A percentile compares a stretch with the other conserved stretches of the same genome.
phyloP scores from a whole-genome alignment of 768 basidiomycete species.

The Tylopilus felleus region DNA sequence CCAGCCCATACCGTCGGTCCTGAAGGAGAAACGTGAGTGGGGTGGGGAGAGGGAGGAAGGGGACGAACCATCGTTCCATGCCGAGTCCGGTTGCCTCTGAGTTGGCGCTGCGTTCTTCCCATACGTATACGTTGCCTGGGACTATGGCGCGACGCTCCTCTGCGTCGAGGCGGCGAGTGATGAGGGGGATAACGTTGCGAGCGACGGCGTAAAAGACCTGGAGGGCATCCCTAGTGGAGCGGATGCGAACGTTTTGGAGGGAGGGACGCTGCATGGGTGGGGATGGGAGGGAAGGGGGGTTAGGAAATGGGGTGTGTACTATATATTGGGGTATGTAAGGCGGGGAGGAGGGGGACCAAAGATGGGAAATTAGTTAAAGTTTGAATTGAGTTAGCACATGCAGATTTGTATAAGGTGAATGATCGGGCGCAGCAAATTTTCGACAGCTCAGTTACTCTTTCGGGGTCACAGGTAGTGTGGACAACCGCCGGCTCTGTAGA shows the following conservation, averaged over 20 bases:
- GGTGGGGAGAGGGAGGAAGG: background rate
- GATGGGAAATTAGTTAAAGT: constrained; percentile 48
- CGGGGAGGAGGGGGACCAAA: constrained; percentile 21
- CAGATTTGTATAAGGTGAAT: too few relatives aligned
- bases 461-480: background rate
- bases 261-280: constrained; percentile 70
- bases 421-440: constrained; percentile 20
- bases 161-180: constrained; percentile 77
- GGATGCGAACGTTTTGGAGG: constrained; percentile 69
- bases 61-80: constrained; percentile 74
- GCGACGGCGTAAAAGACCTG: constrained; percentile 80
- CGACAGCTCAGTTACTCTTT: background rate
- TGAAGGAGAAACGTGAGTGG: constrained; percentile 11
- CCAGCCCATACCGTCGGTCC: constrained; percentile 77
- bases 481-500: background rate
- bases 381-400: constrained; percentile 52
- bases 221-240: constrained; percentile 76
- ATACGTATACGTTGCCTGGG: constrained; percentile 81
- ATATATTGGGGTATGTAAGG: constrained; percentile 34
- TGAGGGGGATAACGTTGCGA: constrained; percentile 62
- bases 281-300: constrained; percentile 26
- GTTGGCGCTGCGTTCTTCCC: constrained; percentile 85
- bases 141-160: constrained; percentile 73
- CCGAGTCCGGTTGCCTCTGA: constrained; percentile 79
- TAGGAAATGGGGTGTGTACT: constrained; percentile 24